A percentile compares a stretch with the other conserved stretches of the same genome.
phyloP scores from a whole-genome alignment of 768 basidiomycete species.

The Tulasnella sp. region DNA sequence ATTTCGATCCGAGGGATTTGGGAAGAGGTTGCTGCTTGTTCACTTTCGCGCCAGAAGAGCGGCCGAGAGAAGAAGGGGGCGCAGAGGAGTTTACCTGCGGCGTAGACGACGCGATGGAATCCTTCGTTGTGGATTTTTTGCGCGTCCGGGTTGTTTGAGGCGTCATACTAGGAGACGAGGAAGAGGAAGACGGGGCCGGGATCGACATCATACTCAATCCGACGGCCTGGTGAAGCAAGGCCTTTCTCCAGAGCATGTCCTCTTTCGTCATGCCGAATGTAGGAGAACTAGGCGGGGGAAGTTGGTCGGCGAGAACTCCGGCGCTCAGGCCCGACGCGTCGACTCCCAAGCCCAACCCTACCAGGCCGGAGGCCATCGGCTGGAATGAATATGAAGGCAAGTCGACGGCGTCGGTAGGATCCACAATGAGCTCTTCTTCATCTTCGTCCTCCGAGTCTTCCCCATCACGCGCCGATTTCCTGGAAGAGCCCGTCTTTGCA shows the following conservation, averaged over 20 bases:
- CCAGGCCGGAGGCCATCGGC: constrained; percentile 35
- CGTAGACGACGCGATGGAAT: neutral
- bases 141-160: constrained; percentile 9
- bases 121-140: constrained; percentile 13
- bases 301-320: constrained; percentile 34
- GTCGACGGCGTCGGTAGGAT: constrained; percentile 84
- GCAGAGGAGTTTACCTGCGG: constrained; percentile 23
- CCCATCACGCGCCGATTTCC: constrained; percentile 8
- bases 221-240: constrained; percentile 75
- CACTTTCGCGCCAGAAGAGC: neutral
- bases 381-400: constrained; percentile 54
- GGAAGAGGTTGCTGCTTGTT: constrained; percentile 6
- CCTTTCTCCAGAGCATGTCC: constrained; percentile 70
- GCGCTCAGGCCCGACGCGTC: constrained; percentile 34
- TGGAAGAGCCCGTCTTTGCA: neutral
- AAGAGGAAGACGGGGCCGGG: constrained; percentile 27
- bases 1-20: constrained; percentile 9
- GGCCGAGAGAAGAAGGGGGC: constrained; percentile 25
- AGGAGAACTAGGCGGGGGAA: constrained; percentile 30
- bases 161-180: neutral
- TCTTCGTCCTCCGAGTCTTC: constrained; percentile 20
- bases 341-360: constrained; percentile 29
- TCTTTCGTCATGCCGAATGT: constrained; percentile 47
- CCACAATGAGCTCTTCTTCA: constrained; percentile 55
- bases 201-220: constrained; percentile 48